Base-by-base conservation (phyloP, 140 eudicot species). In the Bidens hawaiensis region DNA sequence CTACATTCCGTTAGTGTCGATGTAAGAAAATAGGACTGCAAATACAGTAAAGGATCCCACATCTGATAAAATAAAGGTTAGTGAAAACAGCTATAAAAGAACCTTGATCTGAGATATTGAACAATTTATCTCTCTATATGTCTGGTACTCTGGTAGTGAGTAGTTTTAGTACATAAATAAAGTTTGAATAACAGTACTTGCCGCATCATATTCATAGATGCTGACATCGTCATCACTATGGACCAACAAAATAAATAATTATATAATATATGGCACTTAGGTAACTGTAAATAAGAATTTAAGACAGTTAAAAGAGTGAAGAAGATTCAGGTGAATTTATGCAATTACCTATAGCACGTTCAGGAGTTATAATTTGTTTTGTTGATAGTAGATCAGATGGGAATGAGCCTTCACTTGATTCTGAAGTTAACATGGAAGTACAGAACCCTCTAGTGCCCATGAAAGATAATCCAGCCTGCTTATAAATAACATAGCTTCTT, bases 361-460 rank as follows among this genome's bases (percentile, higher is more conserved):
- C 95, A 16, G 78, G 83, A 64, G 80, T 46, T 27, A 52, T 1
- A 59, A 76, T 73, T 45, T 64, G 58, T 59, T 75, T 81, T 27
- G 36, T 53, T 50, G 94, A 72, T 60, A 87, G 64, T 28, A 87
- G 62, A 31, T 87, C 76, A 41, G 94, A 69, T 17, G 98, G 95
- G 41, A 87, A 79, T 54, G 68, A 66, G 33, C 67, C 84, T 51
- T 85, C 95, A 73, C 75, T 72, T 65, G 90, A 77, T 45, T 75
- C 81, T 55, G 95, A 82, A 47, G 73, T 83, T 73, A 76, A 34
- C 50, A 81, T 64, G 0, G 80, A 67, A 74, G 88, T 87, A 36
- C 76, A 87, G 21, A 82, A 50, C 56, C 81, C 64, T 62, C 83
- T 72, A 66, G 9, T 60, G 24, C 72, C 72, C 65, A 52, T 51